Conservation (phyloP, 2,329 filamentous ascomycete species). For the Neocatenulostroma microsporum region DNA sequence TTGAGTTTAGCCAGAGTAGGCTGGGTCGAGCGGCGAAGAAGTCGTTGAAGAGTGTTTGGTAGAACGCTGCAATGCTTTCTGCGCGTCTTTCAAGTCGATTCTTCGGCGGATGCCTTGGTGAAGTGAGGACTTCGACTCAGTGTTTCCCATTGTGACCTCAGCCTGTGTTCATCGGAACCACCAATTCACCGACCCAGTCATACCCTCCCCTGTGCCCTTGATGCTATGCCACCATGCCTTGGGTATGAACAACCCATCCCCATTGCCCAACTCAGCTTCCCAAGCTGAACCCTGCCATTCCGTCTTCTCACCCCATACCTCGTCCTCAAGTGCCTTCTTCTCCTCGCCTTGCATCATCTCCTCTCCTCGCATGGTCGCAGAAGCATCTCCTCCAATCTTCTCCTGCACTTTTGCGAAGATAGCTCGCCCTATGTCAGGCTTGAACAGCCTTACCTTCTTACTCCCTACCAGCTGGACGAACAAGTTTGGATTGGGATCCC, state of each 20-base stretch:
- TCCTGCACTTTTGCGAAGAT: slow-evolving; percentile 54
- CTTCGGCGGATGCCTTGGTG: too few species aligned
- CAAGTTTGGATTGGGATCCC: slow-evolving; percentile 88
- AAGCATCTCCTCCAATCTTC: slow-evolving; percentile 30
- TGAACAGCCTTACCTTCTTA: slow-evolving; percentile 67
- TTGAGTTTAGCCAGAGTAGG: slow-evolving; percentile 17
- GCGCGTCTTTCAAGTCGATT: too few species aligned
- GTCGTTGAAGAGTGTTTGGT: too few species aligned
- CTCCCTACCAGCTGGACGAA: slow-evolving; percentile 72
- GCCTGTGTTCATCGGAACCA: slow-evolving; percentile 14
- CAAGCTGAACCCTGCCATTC: slow-evolving; percentile 12
- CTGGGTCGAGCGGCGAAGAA: too few species aligned
- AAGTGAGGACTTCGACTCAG: too few species aligned
- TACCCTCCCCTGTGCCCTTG: slow-evolving; percentile 51
- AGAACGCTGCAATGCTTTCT: too few species aligned
- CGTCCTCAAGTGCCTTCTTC: slow-evolving; percentile 55
- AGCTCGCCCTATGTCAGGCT: slow-evolving; percentile 53
- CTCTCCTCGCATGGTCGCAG: slow-evolving; percentile 56
- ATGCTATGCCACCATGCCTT: slow-evolving; percentile 84
- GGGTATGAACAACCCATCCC: slow-evolving; percentile 71
- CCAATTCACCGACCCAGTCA: slow-evolving; percentile 49
- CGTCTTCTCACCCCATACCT: slow-evolving; percentile 54
- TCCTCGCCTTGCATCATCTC: slow-evolving; percentile 90
- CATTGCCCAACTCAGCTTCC: slow-evolving; percentile 46
- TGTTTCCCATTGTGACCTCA: too few species aligned